These are phyloP conservation scores for Colletotrichum sp. DNA, from an alignment of 2,329 filamentous ascomycete species.

Conservation along the genomic window DNA sequence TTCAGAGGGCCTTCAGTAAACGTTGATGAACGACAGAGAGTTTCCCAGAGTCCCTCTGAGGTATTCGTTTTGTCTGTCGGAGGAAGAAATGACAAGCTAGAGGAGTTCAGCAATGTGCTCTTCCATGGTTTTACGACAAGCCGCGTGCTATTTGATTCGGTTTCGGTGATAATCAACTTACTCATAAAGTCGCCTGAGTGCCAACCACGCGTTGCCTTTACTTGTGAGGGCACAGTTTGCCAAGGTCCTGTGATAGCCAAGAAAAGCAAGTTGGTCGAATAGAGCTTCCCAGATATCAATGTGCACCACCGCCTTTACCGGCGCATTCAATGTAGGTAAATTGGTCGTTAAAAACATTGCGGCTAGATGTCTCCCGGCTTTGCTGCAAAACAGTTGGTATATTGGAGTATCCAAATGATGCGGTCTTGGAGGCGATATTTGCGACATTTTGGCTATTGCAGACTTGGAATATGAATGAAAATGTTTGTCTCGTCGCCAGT, in stretches of 20 bases:
- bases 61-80: neutral
- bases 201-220: neutral
- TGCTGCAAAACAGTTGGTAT: neutral
- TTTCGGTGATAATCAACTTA: neutral
- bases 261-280: neutral
- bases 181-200: neutral
- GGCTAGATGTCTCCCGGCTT: neutral
- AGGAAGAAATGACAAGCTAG: neutral
- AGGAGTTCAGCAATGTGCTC: neutral
- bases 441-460: neutral
- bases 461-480: neutral
- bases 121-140: fast-evolving
- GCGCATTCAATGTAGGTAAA: neutral
- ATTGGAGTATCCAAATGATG: neutral
- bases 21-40: neutral
- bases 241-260: neutral
- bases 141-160: fast-evolving
- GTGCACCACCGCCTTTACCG: neutral
- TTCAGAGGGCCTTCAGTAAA: neutral
- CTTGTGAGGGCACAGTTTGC: neutral
- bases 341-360: neutral
- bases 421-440: neutral
- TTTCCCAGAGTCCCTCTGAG: no score
- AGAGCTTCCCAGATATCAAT: neutral
- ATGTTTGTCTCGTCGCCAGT: neutral